phyloP scores from a whole-genome alignment of 495 filamentous ascomycete species.

The Hypoxylon intermedium region DNA sequence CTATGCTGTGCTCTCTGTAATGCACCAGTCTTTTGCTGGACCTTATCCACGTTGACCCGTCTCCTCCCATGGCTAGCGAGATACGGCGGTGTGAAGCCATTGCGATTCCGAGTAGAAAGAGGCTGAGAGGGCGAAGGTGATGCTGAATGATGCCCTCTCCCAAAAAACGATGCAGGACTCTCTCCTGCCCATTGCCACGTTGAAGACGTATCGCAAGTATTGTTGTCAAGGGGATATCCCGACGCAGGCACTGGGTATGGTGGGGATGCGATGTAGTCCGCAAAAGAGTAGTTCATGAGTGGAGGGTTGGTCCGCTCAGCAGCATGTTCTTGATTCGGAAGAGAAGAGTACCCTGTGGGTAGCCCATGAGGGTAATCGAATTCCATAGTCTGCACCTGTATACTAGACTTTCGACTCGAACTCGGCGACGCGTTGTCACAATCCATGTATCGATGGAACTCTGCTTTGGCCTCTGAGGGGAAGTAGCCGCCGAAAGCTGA shows the following conservation, averaged over 20 bases:
- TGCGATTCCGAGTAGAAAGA: slow-evolving; percentile 12
- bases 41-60: slow-evolving; percentile 39
- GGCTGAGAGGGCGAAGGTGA: slow-evolving; percentile 32
- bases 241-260: slow-evolving; percentile 23
- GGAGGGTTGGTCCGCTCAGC: slow-evolving; percentile 17
- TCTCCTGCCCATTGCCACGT: slow-evolving; percentile 37
- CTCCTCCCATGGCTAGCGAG: slow-evolving; percentile 27
- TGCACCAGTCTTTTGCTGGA: slow-evolving; percentile 43
- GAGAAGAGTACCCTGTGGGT: not conserved
- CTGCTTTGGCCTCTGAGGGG: slow-evolving; percentile 27
- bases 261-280: slow-evolving; percentile 25
- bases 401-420: slow-evolving; percentile 36
- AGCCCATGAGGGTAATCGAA: slow-evolving; percentile 29
- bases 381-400: slow-evolving; percentile 29
- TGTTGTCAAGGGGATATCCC: slow-evolving; percentile 12
- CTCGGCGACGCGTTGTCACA: slow-evolving; percentile 32
- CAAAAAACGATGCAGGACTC: slow-evolving; percentile 32
- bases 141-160: slow-evolving; percentile 22
- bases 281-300: slow-evolving; percentile 22
- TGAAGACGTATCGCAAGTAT: slow-evolving; percentile 18
- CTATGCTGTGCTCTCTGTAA: slow-evolving; percentile 43
- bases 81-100: slow-evolving; percentile 25
- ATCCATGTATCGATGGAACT: slow-evolving; percentile 33
- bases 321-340: slow-evolving; percentile 17
- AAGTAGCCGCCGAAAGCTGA: slow-evolving; percentile 48